Evolutionary conservation across 2,329 filamentous ascomycete species (phyloP), one percentile per base, ranked within the genome.

Genomic region (Xylariales sp.): DNA sequence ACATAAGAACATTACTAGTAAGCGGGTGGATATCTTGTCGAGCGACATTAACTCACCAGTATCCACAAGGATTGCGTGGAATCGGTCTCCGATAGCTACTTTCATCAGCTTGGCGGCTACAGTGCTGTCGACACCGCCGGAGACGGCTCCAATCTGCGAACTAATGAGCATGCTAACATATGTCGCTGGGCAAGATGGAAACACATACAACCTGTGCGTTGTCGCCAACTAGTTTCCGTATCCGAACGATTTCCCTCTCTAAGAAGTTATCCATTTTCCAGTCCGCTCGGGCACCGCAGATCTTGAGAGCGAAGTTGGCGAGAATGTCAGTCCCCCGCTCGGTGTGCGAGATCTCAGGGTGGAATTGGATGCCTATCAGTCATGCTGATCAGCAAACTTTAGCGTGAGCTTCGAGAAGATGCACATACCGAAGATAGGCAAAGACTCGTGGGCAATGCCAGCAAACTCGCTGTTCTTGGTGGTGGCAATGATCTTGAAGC

Each of bases 221-320:
- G 20, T 83, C 76, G 16, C 93, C 93, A 31, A 96, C 89, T 24
- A 95, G 72, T 20, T 82, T 74, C 21, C 88, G 75, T 57, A 97
- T 96, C 43, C 88, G 77, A 29, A 70, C 65, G 50, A 96, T 86
- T 64, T 95, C 89, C 56, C 86, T 76, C 47, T 87, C 78, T 7
- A 87, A 73, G 56, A 97, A 97, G 54, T 85, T 81, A 43, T 71
- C 72, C 90, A 96, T 96, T 3, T 76, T 82, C 91, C 91, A 97
- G 59, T 88, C 78, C 44, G 80, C 75, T 45, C 74, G 66, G 4
- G 86, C 88, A 21, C 79, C 76, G 64, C 90, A 97, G 49, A 97
- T 94, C 15, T 77, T 73, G 44, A 95, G 74, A 10, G 81, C 82
- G 57, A 96, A 97, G 73, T 97, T 97, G 58, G 75, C 68, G 32